Evolutionary conservation across 192 early-diverging fungal species (phyloP).

Genomic region (Podila verticillata): DNA sequence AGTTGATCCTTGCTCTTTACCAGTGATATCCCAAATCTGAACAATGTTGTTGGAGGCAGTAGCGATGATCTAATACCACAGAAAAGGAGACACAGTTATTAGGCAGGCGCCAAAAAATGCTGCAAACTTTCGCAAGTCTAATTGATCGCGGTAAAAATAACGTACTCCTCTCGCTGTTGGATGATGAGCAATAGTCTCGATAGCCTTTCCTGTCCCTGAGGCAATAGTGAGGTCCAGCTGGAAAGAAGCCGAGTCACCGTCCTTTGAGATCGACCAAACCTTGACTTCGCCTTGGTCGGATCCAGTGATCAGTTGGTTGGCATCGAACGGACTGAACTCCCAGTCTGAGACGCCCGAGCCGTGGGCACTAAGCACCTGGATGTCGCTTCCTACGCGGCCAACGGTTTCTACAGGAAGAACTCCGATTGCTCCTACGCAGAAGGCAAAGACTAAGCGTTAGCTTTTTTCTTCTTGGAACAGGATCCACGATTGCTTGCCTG

Average conservation of each 20-base stretch:
- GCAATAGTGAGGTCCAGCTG: constrained; percentile 38
- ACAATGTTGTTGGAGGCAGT: constrained; percentile 56
- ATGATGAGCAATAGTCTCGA: constrained; percentile 58
- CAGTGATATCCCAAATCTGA: constrained; percentile 60
- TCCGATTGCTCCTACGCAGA: constrained; percentile 17
- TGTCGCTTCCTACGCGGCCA: constrained; percentile 28
- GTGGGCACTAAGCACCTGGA: constrained; percentile 54
- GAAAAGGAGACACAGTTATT: background rate
- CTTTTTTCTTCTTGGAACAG: background rate
- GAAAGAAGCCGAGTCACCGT: background rate
- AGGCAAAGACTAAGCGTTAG: background rate
- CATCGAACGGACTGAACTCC: constrained; percentile 58
- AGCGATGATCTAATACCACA: constrained; percentile 50
- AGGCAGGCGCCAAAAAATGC: background rate
- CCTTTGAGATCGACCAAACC: constrained; percentile 53
- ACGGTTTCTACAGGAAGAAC: constrained; percentile 23
- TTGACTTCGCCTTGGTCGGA: constrained; percentile 60
- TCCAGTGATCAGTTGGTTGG: constrained; percentile 51
- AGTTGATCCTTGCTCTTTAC: constrained; percentile 26
- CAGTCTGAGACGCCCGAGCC: constrained; percentile 55
- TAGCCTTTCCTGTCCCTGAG: constrained; percentile 41
- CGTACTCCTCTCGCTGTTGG: constrained; percentile 58
- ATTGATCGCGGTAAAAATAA: background rate
- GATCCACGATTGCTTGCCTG: background rate
- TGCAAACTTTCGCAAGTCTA: background rate